Evolutionary conservation across 495 filamentous ascomycete genomes (phyloP).

Genomic region (Friedmanniomyces endolithicus): DNA sequence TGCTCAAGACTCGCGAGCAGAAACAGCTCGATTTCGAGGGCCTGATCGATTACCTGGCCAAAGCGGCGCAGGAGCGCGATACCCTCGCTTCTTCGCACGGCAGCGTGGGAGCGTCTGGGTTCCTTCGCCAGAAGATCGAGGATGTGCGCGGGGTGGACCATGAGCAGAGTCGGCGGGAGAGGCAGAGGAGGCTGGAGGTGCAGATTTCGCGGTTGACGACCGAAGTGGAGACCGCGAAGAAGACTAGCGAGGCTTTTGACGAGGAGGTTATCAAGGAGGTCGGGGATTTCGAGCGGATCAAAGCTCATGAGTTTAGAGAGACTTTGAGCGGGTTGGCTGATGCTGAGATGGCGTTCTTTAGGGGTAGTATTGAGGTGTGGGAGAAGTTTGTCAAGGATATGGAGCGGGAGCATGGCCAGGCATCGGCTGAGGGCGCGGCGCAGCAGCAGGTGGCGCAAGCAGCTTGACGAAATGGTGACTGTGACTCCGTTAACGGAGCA

Average conservation of each 20-base stretch:
- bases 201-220: slow-evolving; percentile 78
- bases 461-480: no score
- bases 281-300: slow-evolving; percentile 89
- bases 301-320: slow-evolving; percentile 79
- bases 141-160: slow-evolving; percentile 96
- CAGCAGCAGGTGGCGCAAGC: no score
- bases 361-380: slow-evolving; percentile 69
- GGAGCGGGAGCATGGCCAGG: slow-evolving; percentile 47
- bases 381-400: slow-evolving; percentile 79
- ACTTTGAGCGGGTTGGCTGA: slow-evolving; percentile 73
- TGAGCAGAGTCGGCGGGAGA: slow-evolving; percentile 75
- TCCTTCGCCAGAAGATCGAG: slow-evolving; percentile 88
- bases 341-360: slow-evolving; percentile 78
- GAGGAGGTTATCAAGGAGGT: slow-evolving; percentile 90
- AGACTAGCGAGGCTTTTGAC: slow-evolving; percentile 74
- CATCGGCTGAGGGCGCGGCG: no score
- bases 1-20: slow-evolving; percentile 88
- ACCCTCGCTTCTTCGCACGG: slow-evolving; percentile 57
- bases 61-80: slow-evolving; percentile 79
- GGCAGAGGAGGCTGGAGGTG: slow-evolving; percentile 77
- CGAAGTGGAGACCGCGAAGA: slow-evolving; percentile 77
- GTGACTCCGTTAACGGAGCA: no score
- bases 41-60: slow-evolving; percentile 86
- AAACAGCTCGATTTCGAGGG: slow-evolving; percentile 97
- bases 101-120: slow-evolving; percentile 58